Evolutionary conservation across 2,329 filamentous ascomycete species (phyloP), one percentile per base, ranked within the genome.

Genomic region (Thielaviopsis cerberus): DNA sequence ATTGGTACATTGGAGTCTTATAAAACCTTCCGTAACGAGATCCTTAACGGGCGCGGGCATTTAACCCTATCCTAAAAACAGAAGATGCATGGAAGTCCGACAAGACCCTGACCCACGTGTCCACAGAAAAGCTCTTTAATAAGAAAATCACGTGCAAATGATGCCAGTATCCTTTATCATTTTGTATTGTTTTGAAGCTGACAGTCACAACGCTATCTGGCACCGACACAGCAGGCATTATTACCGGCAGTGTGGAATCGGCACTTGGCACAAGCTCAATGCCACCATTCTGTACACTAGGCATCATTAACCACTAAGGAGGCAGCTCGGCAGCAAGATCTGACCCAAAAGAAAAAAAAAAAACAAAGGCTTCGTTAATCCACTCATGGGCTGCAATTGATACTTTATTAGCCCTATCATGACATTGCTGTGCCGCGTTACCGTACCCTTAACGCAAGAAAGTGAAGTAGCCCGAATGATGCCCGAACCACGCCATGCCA

Each of bases 401-500:
- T 66, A 67, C 70, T 69, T 68, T 70, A 70, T 67, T 71, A 69
- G 66, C 67, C 68, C 67, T 65, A 68, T 55, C 53, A 67, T 71
- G 67, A 70, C 69, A 71, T 67, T 71, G 67, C 69, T 67, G 70
- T 70, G 69, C 68, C 69, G 68, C 71, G 70, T 73, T 73, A 69
- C 71, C 68, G 70, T 67, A 70, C 69, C 71, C 66, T 69, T 51
- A 72, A 73, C 71, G 71, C 71, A 69, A 71, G 66, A 73, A 71
- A 72, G 70, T 70, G 73, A 69, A 70, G 71, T 69, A 70, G 69
- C 54, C 57, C 24, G 54, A 71, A 71, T 70, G 67, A 72, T 71
- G 66, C 70, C 70, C 69, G 69, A 72, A 71, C 67, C 69, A 71
- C 70, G 69, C 70, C 69, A 68, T 70, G 70, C 41, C 41, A 48